phyloP scores from a whole-genome alignment of 371 early-diverging fungal species.

The Mortierella polycephala region DNA sequence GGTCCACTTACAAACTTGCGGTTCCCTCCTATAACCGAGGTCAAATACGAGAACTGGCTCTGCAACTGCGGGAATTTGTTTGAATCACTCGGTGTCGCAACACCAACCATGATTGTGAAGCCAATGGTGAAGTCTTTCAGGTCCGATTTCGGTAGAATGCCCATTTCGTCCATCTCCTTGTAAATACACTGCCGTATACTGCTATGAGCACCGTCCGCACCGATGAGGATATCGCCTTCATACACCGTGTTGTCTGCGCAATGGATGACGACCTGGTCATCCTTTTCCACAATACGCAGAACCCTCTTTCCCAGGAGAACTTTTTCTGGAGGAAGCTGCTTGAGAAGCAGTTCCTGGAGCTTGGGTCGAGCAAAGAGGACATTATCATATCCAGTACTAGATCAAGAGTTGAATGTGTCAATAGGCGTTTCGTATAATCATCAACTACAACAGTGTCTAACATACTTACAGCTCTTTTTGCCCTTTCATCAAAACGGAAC shows the following conservation, averaged over 20 bases:
- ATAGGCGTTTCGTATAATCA: not conserved
- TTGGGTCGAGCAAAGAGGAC: slow-evolving; percentile 4
- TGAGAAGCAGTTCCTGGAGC: slow-evolving; percentile 4
- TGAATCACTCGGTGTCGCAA: not conserved
- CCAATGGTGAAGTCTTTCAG: not conserved
- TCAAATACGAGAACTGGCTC: not conserved
- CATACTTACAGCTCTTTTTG: no score
- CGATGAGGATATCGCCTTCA: slow-evolving; percentile 14
- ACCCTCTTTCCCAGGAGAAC: slow-evolving; percentile 8
- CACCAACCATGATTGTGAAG: slow-evolving; percentile 2
- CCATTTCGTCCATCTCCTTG: not conserved
- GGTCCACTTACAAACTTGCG: not conserved
- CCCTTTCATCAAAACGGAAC: no score
- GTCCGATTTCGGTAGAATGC: slow-evolving; percentile 2
- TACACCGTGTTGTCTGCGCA: slow-evolving; percentile 6
- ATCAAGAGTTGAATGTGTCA: not conserved
- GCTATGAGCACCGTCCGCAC: slow-evolving; percentile 22
- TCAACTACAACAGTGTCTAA: not conserved
- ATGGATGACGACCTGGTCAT: not conserved
- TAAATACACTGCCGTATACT: slow-evolving; percentile 7
- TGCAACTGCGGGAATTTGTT: slow-evolving; percentile 5
- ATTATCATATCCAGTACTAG: slow-evolving; percentile 5
- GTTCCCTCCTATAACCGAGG: not conserved
- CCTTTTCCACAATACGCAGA: not conserved
- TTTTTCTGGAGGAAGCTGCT: slow-evolving; percentile 1